phyloP scores from a whole-genome alignment of 805 yeast species.

The Wickerhamomyces alni region DNA sequence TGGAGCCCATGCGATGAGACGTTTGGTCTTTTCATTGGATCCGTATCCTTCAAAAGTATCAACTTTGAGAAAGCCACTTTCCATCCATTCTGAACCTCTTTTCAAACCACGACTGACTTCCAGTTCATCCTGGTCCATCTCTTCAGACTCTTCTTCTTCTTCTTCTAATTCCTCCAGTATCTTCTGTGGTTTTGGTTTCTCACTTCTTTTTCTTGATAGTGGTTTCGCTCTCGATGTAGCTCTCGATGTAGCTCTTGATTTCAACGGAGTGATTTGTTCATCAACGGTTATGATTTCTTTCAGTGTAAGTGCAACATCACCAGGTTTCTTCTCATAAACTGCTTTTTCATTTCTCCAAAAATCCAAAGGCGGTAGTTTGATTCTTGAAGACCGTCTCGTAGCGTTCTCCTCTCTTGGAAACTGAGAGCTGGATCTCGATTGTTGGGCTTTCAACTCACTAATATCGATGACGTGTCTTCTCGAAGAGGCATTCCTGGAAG shows the following conservation, averaged over 20 bases:
- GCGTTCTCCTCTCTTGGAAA: slow-evolving; percentile 20
- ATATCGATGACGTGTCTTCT: slow-evolving; percentile 6
- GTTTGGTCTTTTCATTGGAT: slow-evolving; percentile 34
- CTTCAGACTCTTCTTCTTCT: slow-evolving; percentile 16
- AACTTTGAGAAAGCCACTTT: slow-evolving; percentile 32
- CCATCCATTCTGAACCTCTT: slow-evolving; percentile 50
- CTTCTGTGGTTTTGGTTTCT: background rate
- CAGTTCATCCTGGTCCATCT: slow-evolving; percentile 2
- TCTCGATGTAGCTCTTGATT: slow-evolving; percentile 13
- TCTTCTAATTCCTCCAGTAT: slow-evolving; percentile 25
- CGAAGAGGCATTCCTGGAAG: slow-evolving; percentile 2
- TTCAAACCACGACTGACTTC: slow-evolving; percentile 23
- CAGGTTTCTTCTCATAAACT: slow-evolving; percentile 41
- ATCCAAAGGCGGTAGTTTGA: slow-evolving; percentile 64
- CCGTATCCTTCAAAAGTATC: slow-evolving; percentile 50
- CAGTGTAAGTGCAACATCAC: slow-evolving; percentile 47
- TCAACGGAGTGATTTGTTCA: slow-evolving; percentile 5
- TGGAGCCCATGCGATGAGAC: slow-evolving; percentile 63
- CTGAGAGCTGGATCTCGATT: slow-evolving; percentile 5
- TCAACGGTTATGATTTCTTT: slow-evolving; percentile 47
- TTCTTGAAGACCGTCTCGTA: slow-evolving; percentile 59
- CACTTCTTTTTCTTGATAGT: slow-evolving; percentile 3
- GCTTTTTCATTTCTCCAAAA: slow-evolving; percentile 81
- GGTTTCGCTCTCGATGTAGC: slow-evolving; percentile 4
- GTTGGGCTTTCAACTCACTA: slow-evolving; percentile 2